These are phyloP conservation scores for Ajuga reptans DNA, from an alignment of 305 asterid genomes.

Conservation along the genomic window DNA sequence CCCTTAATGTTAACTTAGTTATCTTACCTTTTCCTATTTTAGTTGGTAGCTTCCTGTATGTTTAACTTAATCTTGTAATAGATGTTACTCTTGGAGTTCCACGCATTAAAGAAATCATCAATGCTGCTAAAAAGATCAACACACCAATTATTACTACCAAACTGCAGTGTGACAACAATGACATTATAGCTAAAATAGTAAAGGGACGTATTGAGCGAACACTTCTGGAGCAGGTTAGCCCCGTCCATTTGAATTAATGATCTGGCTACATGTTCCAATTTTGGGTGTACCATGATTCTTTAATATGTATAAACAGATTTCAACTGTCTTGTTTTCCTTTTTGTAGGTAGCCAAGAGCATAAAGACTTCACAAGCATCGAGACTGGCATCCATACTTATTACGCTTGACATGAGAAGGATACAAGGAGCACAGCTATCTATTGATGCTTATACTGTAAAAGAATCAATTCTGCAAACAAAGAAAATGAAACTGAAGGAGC, in stretches of 20 bases:
- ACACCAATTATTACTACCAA: conserved; percentile 77
- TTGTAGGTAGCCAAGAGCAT: conserved; percentile 70
- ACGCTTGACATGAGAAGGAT: conserved; percentile 63
- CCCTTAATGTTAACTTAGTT: conserved; percentile 12
- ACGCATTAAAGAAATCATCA: conserved; percentile 74
- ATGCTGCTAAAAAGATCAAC: conserved; percentile 74
- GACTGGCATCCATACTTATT: conserved; percentile 51
- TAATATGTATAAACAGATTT: background rate
- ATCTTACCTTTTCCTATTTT: conserved; percentile 13
- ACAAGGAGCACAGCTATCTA: conserved; percentile 48
- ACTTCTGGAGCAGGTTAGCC: conserved; percentile 69
- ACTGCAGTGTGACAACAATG: conserved; percentile 39
- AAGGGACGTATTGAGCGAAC: conserved; percentile 82
- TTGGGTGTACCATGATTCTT: background rate
- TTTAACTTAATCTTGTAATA: conserved; percentile 43
- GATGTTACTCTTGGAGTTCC: conserved; percentile 99
- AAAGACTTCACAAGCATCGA: conserved; percentile 56
- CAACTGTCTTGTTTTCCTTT: conserved; percentile 17
- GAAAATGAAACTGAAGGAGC: conserved; percentile 60
- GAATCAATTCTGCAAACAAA: conserved; percentile 60
- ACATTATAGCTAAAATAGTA: conserved; percentile 46
- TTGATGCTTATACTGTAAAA: conserved; percentile 61
- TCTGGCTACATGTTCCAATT: background rate
- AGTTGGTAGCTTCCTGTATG: conserved; percentile 16
- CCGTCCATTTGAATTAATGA: conserved; percentile 7